These are phyloP conservation scores for Aquilaria malaccensis DNA, from an alignment of 345 rosid genomes.

Conservation along the genomic window DNA sequence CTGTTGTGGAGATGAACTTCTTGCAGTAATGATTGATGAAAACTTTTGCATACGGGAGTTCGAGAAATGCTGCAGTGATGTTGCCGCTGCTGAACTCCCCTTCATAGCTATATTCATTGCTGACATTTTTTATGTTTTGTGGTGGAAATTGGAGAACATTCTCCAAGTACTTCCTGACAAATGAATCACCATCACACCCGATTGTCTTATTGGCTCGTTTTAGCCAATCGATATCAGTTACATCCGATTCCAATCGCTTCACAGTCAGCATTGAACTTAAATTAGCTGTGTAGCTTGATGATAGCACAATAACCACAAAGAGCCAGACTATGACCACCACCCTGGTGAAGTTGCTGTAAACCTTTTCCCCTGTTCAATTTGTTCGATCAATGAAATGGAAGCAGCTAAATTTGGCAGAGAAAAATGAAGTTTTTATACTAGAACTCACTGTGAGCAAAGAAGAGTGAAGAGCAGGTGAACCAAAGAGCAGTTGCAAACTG, in stretches of 20 bases:
- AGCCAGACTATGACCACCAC: slow-evolving; percentile 51
- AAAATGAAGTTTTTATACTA: not conserved
- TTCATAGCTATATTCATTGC: slow-evolving; percentile 15
- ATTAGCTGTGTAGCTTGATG: slow-evolving; percentile 56
- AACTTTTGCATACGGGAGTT: slow-evolving; percentile 43
- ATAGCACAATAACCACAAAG: slow-evolving; percentile 46
- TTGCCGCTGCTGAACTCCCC: slow-evolving; percentile 16
- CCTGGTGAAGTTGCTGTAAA: slow-evolving; percentile 30
- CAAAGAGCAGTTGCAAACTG: slow-evolving; percentile 35
- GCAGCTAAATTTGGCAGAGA: not conserved
- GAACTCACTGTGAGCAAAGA: slow-evolving; percentile 50
- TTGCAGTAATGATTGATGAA: slow-evolving; percentile 33
- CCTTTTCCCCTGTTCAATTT: slow-evolving; percentile 33
- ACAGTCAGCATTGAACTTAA: slow-evolving; percentile 53
- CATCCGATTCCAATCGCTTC: slow-evolving; percentile 25
- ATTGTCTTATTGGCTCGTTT: slow-evolving; percentile 23
- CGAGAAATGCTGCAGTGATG: slow-evolving; percentile 45
- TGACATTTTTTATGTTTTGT: slow-evolving; percentile 16
- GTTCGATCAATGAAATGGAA: not conserved
- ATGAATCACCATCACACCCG: slow-evolving; percentile 46
- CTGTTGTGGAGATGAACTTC: slow-evolving; percentile 16
- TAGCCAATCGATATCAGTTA: slow-evolving; percentile 28
- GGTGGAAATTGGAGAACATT: slow-evolving; percentile 20
- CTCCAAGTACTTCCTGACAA: slow-evolving; percentile 30
- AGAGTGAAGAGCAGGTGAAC: slow-evolving; percentile 48